phyloP scores from a whole-genome alignment of 768 basidiomycete species.

The Fomitopsis pulvina region DNA sequence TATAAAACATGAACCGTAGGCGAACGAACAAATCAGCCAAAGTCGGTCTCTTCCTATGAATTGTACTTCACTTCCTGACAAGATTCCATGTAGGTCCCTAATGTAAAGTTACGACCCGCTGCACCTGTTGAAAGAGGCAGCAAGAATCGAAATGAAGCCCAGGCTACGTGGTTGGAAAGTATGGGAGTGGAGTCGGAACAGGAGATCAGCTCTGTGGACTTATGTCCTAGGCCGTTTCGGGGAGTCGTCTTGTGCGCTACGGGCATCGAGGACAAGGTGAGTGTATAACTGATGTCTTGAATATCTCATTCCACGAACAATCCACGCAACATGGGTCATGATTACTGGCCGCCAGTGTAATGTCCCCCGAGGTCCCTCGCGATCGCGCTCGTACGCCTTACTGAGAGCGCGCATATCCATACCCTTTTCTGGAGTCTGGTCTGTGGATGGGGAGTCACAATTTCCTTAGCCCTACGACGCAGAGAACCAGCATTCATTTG shows the following conservation, averaged over 20 bases:
- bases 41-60: slow-evolving; percentile 23
- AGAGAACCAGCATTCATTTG: too few relatives aligned
- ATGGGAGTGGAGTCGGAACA: slow-evolving; percentile 37
- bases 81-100: slow-evolving; percentile 51
- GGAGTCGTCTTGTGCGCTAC: slow-evolving; percentile 67
- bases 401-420: too few relatives aligned
- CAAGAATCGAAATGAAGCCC: slow-evolving; percentile 36
- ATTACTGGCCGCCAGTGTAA: too few relatives aligned
- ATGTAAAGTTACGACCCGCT: slow-evolving; percentile 72
- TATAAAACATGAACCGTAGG: background rate
- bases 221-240: slow-evolving; percentile 60
- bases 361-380: too few relatives aligned
- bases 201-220: slow-evolving; percentile 18
- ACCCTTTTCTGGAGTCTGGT: too few relatives aligned
- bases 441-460: too few relatives aligned
- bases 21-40: slow-evolving; percentile 63
- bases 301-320: too few relatives aligned
- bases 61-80: background rate
- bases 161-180: slow-evolving; percentile 34
- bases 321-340: too few relatives aligned
- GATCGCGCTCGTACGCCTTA: too few relatives aligned
- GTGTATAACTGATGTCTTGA: slow-evolving; percentile 18
- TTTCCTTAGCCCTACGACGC: too few relatives aligned
- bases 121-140: slow-evolving; percentile 17
- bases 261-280: slow-evolving; percentile 73